Evolutionary conservation across 768 basidiomycete genomes (phyloP).

Genomic region (Pulveroboletus sp.): DNA sequence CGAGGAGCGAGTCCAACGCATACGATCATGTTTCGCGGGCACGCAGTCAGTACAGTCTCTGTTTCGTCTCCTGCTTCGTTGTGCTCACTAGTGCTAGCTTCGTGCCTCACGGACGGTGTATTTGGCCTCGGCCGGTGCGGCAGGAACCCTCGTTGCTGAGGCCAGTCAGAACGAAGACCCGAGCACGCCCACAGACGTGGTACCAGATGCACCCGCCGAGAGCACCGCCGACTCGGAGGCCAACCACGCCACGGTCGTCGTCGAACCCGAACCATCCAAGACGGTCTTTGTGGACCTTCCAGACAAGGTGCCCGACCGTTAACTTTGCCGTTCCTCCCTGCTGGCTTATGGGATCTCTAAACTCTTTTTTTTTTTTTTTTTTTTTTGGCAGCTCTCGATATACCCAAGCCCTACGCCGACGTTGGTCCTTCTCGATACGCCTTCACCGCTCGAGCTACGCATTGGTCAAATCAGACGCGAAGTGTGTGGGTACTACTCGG

Average conservation of each 20-base stretch:
- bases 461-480: constrained; percentile 68
- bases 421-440: constrained; percentile 66
- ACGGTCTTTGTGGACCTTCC: constrained; percentile 18
- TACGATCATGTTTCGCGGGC: constrained; percentile 22
- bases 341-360: neutral
- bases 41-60: constrained; percentile 15
- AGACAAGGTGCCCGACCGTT: constrained; percentile 20
- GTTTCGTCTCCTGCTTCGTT: neutral
- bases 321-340: neutral
- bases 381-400: constrained; percentile 65
- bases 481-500: constrained; percentile 49
- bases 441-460: constrained; percentile 68
- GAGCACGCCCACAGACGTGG: neutral
- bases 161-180: constrained; percentile 2
- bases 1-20: neutral
- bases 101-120: constrained; percentile 24
- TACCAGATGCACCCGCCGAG: neutral
- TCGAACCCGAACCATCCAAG: constrained; percentile 10
- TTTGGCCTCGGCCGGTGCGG: constrained; percentile 14
- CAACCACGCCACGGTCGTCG: neutral
- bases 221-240: neutral
- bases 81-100: constrained; percentile 10
- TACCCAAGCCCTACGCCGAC: constrained; percentile 63
- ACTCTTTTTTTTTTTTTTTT: neutral
- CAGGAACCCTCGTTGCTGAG: constrained; percentile 17